These are phyloP conservation scores for Knoxdaviesia proteae DNA, from an alignment of 2,329 filamentous ascomycete species.

Conservation along the genomic window DNA sequence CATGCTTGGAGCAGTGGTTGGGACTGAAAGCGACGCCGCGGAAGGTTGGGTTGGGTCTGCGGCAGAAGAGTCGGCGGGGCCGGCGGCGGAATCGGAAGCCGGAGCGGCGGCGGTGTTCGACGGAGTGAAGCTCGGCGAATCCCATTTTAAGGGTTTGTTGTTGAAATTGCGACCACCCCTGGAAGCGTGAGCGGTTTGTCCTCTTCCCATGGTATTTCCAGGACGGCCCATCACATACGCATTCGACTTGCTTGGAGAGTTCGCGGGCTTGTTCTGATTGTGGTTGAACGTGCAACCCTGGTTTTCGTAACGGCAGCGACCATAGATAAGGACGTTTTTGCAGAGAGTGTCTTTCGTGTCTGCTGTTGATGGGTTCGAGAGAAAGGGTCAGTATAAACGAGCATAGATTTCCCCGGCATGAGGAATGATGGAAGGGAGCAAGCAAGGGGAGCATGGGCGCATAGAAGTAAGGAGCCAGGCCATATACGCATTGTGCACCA, in stretches of 20 bases:
- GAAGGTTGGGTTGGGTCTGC: neutral
- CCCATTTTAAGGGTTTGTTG: slow-evolving; percentile 47
- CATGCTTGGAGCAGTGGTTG: slow-evolving; percentile 2
- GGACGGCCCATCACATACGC: too few relatives aligned
- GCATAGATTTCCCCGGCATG: too few relatives aligned
- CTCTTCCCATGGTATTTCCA: too few relatives aligned
- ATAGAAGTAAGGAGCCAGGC: slow-evolving; percentile 1
- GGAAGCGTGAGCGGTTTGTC: slow-evolving; percentile 25
- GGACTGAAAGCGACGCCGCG: slow-evolving; percentile 4
- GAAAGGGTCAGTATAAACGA: too few relatives aligned
- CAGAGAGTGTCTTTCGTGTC: slow-evolving; percentile 80
- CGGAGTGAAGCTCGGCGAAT: slow-evolving; percentile 89
- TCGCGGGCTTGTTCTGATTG: slow-evolving; percentile 41
- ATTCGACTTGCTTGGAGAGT: neutral
- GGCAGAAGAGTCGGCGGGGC: too few relatives aligned
- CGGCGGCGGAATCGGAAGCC: slow-evolving; percentile 1
- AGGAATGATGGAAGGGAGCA: too few relatives aligned
- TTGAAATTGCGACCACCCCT: slow-evolving; percentile 11
- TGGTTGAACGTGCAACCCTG: slow-evolving; percentile 84
- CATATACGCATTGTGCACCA: neutral
- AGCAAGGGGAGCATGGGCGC: neutral
- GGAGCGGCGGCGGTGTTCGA: slow-evolving; percentile 15
- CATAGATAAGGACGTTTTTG: slow-evolving; percentile 83
- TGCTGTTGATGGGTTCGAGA: slow-evolving; percentile 10
- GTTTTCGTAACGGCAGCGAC: slow-evolving; percentile 80